These are phyloP conservation scores for Vigna angularis DNA, from an alignment of 306 rosid species.

Conservation along the genomic window DNA sequence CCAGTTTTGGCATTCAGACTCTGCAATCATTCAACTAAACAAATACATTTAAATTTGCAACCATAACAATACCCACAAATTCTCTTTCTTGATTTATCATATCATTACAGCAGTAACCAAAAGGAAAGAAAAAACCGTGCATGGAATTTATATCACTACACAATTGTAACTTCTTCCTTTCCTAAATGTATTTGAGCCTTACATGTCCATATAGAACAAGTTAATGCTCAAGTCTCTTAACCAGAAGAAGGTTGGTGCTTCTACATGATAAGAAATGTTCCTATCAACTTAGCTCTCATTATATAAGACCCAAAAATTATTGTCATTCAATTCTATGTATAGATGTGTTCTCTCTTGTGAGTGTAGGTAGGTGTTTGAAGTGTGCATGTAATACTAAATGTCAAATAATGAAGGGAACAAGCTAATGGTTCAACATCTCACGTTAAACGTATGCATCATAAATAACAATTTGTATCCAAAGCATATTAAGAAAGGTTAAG, in stretches of 20 bases:
- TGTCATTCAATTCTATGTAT: neutral
- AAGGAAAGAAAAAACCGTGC: slow-evolving; percentile 10
- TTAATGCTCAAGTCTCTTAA: neutral
- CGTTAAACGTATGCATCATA: slow-evolving; percentile 24
- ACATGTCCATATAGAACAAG: slow-evolving; percentile 1
- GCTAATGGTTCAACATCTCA: slow-evolving; percentile 25
- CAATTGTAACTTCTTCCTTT: slow-evolving; percentile 14
- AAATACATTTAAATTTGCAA: slow-evolving; percentile 64
- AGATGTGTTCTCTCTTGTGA: neutral
- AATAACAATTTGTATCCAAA: slow-evolving; percentile 19
- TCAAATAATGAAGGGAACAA: slow-evolving; percentile 6
- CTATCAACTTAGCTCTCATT: neutral
- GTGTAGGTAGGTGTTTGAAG: neutral
- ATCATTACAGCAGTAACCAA: slow-evolving; percentile 6
- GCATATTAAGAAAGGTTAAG: slow-evolving; percentile 45
- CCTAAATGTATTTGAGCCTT: neutral
- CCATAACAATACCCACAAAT: slow-evolving; percentile 33
- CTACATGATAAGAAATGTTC: slow-evolving; percentile 2
- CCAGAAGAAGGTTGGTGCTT: slow-evolving; percentile 2
- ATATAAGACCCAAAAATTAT: neutral
- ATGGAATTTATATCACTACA: slow-evolving; percentile 23
- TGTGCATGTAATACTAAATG: neutral
- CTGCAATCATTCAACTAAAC: slow-evolving; percentile 93
- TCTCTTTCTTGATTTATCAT: neutral
- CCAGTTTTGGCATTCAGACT: slow-evolving; percentile 98